Evolutionary conservation across 2,329 filamentous ascomycete genomes (phyloP).

Genomic region (Colletotrichum sp.): DNA sequence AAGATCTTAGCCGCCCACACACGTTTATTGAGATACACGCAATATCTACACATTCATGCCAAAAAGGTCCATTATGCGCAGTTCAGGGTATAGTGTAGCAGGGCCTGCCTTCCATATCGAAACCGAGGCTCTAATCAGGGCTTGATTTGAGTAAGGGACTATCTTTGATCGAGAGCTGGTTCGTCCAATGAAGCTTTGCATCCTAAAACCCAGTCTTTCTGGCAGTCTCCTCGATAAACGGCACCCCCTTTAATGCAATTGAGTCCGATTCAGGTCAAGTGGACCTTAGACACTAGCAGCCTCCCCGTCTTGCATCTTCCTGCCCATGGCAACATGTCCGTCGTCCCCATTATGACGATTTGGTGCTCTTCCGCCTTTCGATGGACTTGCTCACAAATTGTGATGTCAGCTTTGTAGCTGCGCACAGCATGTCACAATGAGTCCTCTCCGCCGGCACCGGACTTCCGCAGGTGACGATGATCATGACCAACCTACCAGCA

Average conservation of each 20-base stretch:
- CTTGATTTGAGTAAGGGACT: neutral
- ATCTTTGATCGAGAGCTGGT: neutral
- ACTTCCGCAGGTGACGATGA: neutral
- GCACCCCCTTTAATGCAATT: neutral
- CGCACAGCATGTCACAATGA: neutral
- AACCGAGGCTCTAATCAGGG: neutral
- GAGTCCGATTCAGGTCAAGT: neutral
- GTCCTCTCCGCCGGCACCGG: neutral
- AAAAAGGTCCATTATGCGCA: neutral
- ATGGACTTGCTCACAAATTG: neutral
- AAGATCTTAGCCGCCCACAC: neutral
- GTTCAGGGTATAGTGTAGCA: neutral
- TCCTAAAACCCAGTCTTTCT: neutral
- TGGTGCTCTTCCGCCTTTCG: neutral
- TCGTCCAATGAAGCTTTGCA: neutral
- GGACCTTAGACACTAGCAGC: neutral
- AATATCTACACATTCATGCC: neutral
- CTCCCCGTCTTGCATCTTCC: neutral
- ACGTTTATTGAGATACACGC: neutral
- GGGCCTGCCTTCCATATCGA: neutral
- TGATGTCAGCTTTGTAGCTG: neutral
- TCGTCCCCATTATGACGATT: neutral
- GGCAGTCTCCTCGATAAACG: neutral
- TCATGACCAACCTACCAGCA: neutral
- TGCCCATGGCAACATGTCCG: neutral